Evolutionary conservation across 2,329 filamentous ascomycete genomes (phyloP).

Genomic region (Fulvia fulva): DNA sequence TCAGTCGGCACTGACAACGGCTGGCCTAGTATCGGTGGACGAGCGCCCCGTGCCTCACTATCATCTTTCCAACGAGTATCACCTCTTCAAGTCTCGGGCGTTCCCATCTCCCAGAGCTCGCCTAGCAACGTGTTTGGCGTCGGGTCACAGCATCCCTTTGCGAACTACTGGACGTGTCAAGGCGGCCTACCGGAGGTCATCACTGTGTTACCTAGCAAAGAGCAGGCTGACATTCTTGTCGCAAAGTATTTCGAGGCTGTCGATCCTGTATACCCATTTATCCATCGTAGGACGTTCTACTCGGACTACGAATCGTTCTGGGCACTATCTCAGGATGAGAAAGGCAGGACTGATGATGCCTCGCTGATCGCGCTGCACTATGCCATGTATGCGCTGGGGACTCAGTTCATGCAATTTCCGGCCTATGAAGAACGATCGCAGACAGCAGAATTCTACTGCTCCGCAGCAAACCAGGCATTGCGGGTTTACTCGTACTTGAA

Average conservation of each 20-base stretch:
- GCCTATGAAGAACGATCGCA: conserved; percentile 62
- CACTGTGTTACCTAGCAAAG: conserved; percentile 68
- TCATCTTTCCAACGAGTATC: conserved; percentile 21
- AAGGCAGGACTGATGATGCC: conserved; percentile 62
- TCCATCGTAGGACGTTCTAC: conserved; percentile 71
- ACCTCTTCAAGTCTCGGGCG: conserved; percentile 62
- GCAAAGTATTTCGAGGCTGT: conserved; percentile 57
- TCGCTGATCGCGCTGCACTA: conserved; percentile 70
- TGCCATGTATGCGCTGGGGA: conserved; percentile 72
- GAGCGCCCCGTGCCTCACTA: conserved; percentile 18
- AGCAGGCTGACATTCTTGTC: conserved; percentile 67
- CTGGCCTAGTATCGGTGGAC: conserved; percentile 25
- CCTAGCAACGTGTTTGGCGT: conserved; percentile 79
- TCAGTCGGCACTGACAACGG: conserved; percentile 26
- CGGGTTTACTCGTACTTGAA: conserved; percentile 74
- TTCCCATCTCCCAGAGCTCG: conserved; percentile 66
- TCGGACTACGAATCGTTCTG: conserved; percentile 77
- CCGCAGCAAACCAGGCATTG: conserved; percentile 72
- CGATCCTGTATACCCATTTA: conserved; percentile 77
- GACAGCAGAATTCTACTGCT: conserved; percentile 75
- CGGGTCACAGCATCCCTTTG: conserved; percentile 72
- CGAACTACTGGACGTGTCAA: conserved; percentile 80
- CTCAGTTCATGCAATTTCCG: conserved; percentile 64
- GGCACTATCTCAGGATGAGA: conserved; percentile 54
- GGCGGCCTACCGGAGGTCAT: conserved; percentile 73